These are phyloP conservation scores for Pichia kudriavzevii DNA, from an alignment of 1,139 yeast species.

Conservation along the genomic window DNA sequence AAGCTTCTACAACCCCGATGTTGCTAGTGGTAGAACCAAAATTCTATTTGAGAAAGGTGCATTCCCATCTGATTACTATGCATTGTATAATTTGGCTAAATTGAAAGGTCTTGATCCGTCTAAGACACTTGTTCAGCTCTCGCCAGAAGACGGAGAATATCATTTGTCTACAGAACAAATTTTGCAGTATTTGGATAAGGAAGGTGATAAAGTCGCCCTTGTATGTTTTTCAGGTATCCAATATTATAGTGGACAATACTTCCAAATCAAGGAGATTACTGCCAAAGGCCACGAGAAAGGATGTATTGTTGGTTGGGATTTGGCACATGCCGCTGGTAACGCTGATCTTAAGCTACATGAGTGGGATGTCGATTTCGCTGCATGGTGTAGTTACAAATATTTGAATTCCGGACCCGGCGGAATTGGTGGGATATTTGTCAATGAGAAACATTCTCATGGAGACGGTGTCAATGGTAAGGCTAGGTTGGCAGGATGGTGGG, in stretches of 20 bases:
- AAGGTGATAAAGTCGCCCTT: conserved; percentile 61
- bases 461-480: conserved; percentile 38
- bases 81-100: conserved; percentile 65
- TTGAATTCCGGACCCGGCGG: conserved; percentile 91
- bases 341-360: conserved; percentile 70
- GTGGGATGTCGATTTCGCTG: conserved; percentile 90
- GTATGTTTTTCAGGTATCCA: conserved; percentile 85
- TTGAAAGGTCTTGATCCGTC: conserved; percentile 51
- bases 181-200: conserved; percentile 42
- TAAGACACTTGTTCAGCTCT: conserved; percentile 55
- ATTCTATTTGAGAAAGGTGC: conserved; percentile 81
- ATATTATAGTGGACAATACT: conserved; percentile 84
- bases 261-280: conserved; percentile 67
- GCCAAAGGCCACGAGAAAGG: conserved; percentile 44
- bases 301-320: conserved; percentile 83
- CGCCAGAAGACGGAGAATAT: conserved; percentile 50
- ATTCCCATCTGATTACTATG: conserved; percentile 88
- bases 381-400: conserved; percentile 90
- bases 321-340: conserved; percentile 93
- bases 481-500: conserved; percentile 97
- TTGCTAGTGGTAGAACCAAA: conserved; percentile 44
- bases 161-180: conserved; percentile 59
- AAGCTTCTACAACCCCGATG: conserved; percentile 63
- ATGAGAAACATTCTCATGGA: conserved; percentile 37
- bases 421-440: conserved; percentile 75